Evolutionary conservation across 495 filamentous ascomycete genomes (phyloP), one percentile per base, ranked within the genome.

Genomic region (Hypoxylon lienhwacheense): DNA sequence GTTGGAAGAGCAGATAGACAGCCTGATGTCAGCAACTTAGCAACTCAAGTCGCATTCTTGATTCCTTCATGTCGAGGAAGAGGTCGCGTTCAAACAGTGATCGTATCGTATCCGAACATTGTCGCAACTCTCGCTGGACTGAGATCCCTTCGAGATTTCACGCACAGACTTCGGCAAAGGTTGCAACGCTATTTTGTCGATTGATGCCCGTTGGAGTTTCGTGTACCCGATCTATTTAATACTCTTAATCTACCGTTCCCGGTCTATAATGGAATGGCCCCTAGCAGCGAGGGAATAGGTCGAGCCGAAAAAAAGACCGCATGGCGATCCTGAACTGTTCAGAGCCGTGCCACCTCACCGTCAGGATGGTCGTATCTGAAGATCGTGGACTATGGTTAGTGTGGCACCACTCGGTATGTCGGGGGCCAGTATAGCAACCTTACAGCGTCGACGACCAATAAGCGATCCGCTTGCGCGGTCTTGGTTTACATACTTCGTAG

Each of bases 301-400:
- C 47, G 42, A 42, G 47, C 47, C 48, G 47, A 54, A 54, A 43
- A 26, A 24, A 47, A 19, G 33, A 43, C 34, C 37, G 15, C 25
- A 22, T 5, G 12, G 41, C 16, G 17, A 47, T 35, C 35, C 36
- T 11, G 14, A 41, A 25, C 36, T 29, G 12, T 22, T 46, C 14
- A 15, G 19, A 51, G 24, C 28, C 20, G 41, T 57, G 41, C 12
- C 28, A 50, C 31, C 33, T 41, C 19, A 16, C 16, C 40, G 32
- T 46, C 33, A 33, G 44, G 26, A 55, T 42, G 56, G 50, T 60
- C 45, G 56, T 48, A 60, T 60, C 55, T 55, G 56, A 46, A 55
- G 50, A 50, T 51, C 43, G 49, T 28, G 40, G 50, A 41, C 25
- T 17, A 60, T 60, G 56, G 36, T 32, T 22, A 51, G 21, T 51